Conservation (phyloP, 2,329 filamentous ascomycete genomes). For the Erysiphe pulchra region DNA sequence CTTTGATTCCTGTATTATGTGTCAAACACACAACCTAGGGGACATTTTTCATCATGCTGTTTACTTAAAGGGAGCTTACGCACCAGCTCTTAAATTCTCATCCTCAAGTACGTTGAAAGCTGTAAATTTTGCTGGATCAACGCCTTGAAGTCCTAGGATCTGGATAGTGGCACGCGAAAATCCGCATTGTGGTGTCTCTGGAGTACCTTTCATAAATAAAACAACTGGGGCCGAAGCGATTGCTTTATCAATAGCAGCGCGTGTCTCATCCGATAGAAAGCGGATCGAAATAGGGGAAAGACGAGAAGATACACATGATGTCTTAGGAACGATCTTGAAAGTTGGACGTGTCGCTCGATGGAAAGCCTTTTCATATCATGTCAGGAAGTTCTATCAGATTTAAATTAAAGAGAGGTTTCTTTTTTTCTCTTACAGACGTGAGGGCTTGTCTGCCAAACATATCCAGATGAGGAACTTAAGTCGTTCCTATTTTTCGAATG, state of each 20-base stretch:
- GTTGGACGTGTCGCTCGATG: conserved; percentile 5
- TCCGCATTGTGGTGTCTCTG: conserved; percentile 84
- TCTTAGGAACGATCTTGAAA: conserved; percentile 2
- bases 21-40: not conserved
- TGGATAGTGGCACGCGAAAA: conserved; percentile 91
- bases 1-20: conserved; percentile 57
- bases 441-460: not conserved
- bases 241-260: conserved; percentile 69
- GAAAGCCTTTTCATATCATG: not conserved
- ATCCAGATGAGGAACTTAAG: not conserved
- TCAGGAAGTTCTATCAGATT: not conserved
- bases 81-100: conserved; percentile 58
- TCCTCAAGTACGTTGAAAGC: conserved; percentile 96
- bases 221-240: conserved; percentile 75
- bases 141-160: conserved; percentile 80
- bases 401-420: not conserved
- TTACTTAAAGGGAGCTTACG: conserved; percentile 6
- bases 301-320: not conserved
- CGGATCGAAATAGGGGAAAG: conserved; percentile 18
- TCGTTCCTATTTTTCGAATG: not conserved
- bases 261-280: conserved; percentile 57
- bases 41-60: not conserved
- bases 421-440: not conserved
- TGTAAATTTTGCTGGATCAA: conserved; percentile 89
- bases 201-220: conserved; percentile 98